Evolutionary conservation across 192 early-diverging fungal species (phyloP).

Genomic region (Entomortierella lignicola): DNA sequence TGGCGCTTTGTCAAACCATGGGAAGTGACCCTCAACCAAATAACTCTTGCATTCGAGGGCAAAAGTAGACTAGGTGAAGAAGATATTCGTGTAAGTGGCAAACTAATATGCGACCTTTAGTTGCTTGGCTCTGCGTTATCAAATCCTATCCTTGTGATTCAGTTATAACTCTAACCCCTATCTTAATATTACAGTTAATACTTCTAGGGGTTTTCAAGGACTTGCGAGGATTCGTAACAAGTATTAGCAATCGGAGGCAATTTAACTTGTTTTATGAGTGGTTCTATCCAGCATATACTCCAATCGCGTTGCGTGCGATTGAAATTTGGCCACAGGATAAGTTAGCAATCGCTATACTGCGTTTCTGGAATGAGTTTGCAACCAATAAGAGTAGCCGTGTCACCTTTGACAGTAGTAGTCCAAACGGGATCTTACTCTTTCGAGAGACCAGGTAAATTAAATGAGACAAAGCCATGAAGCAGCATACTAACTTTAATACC

Average conservation of each 20-base stretch:
- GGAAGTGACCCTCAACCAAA: constrained; percentile 60
- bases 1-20: constrained; percentile 81
- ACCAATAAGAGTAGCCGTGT: constrained; percentile 83
- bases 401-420: constrained; percentile 86
- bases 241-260: constrained; percentile 68
- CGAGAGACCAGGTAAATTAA: constrained; percentile 82
- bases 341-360: constrained; percentile 78
- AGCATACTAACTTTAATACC: background rate
- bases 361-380: constrained; percentile 84
- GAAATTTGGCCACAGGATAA: constrained; percentile 71
- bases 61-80: constrained; percentile 18
- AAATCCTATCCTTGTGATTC: no score
- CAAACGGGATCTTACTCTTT: constrained; percentile 93
- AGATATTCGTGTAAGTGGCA: constrained; percentile 26
- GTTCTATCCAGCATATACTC: constrained; percentile 79
- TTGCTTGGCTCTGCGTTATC: no score
- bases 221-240: constrained; percentile 79
- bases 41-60: constrained; percentile 53
- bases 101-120: background rate
- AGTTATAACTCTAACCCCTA: background rate
- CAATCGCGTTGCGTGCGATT: constrained; percentile 70
- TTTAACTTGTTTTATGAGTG: constrained; percentile 85
- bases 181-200: constrained; percentile 25
- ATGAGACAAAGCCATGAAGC: background rate
- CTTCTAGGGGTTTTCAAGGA: constrained; percentile 78